Base-by-base conservation (phyloP, 768 basidiomycete genomes). In the Mycena indigotica region DNA sequence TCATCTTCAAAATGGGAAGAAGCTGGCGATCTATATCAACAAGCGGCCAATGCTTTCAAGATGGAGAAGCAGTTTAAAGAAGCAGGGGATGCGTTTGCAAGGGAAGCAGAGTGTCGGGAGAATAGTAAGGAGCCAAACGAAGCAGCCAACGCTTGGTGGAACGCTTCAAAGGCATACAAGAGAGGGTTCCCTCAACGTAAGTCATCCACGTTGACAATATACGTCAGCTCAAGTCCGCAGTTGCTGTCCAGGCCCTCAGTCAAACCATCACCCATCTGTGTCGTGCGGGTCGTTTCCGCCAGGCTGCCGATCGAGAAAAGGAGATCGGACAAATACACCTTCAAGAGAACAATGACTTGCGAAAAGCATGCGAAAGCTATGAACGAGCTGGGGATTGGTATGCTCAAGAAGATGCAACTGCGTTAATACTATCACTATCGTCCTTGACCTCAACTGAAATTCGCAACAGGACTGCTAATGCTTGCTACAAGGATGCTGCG, bases 141-240 rank as follows among this genome's bases (percentile, higher is more conserved):
- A 65, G 95, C 96, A n/a, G 91, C 95, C 21, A 96, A 95, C 69
- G 95, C 95, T 8, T 98, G 90, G 89, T 98, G 96, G 92, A 97
- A 96, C 70, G 95, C 97, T 13, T 88, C 93, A 29, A 98, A 98
- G 76, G 87, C 90, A 12, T 99, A 91, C 80, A 99, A 98, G 79
- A 83, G 90, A 73, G 89, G 87, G 24, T 85, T 82, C 70, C 95
- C 81, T 28, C 89, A 93, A 64, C 78, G 96, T 97, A 70, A 70
- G 87, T 73, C 12, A 51, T 52, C 30, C 41, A 17, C 21, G 17
- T 21, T 21, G 44, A 29, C 24, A 46, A 19, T 30, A 39, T n/a
- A 44, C 25, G 15, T 29, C 58, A 52, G 60, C 52, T 53, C 65
- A 66, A 57, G 62, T 55, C 61, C 30, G 50, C 69, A 97, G 97